Evolutionary conservation across 441 rosid species (phyloP), one percentile per base, ranked within the genome.

Genomic region (Pelargonium myrrhifolium): DNA sequence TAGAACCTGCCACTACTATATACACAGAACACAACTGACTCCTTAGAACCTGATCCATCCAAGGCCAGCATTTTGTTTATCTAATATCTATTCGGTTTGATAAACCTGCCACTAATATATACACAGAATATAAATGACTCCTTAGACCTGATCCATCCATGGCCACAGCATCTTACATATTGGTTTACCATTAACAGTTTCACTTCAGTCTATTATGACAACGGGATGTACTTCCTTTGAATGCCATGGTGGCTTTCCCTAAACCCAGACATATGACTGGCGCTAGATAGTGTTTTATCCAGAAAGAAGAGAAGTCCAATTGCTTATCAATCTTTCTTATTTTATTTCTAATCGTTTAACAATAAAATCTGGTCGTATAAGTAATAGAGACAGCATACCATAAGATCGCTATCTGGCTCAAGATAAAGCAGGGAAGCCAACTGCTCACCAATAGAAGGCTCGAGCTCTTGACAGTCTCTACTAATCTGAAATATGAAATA

Each of bases 381-480:
- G 64, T 64, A 31, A 35, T 69, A 65, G 43, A 64, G 51, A 24
- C 64, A 78, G 63, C 80, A 76, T 89, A 94, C 99, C 99, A 94
- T 92, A 77, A 94, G 98, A 71, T 94, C 97, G 76, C 97, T 92
- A 76, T 94, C 99, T 42, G 99, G 99, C 79, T 94, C 99, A 31
- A 88, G 79, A 81, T 92, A 90, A 70, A 92, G 98, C 76, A 92
- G 82, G 71, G 91, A 84, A 59, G 96, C 98, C 83, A 94, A 83
- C 83, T 89, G 87, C 85, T 85, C 98, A 39, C 99, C 99, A 69
- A 94, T 51, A 21, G 96, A 89, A 49, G 90, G 84, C 81, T 94
- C 99, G 71, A 94, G 81, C 84, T 94, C 99, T 78, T 92, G 99
- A 78, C 99, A 94, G 69, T 94, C 99, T 86, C 99, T 92, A 77